These are phyloP conservation scores for Niebla homalea DNA, from an alignment of 495 filamentous ascomycete genomes.

Conservation along the genomic window DNA sequence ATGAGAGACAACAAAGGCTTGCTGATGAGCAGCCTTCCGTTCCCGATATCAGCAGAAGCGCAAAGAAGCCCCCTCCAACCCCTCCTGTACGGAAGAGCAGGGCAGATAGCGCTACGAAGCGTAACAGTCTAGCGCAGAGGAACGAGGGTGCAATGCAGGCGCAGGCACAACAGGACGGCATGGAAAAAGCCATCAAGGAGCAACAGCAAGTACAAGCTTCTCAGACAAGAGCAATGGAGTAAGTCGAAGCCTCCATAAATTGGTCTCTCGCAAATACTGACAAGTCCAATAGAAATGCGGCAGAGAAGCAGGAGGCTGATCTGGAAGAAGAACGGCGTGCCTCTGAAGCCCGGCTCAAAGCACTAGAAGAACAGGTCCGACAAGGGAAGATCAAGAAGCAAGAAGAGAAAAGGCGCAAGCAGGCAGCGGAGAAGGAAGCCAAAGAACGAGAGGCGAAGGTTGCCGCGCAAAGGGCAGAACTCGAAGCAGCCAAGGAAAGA, in stretches of 20 bases:
- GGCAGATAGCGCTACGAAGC: slow-evolving; percentile 46
- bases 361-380: slow-evolving; percentile 84
- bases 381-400: slow-evolving; percentile 94
- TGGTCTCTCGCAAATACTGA: background rate
- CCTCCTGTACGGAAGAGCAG: slow-evolving; percentile 62
- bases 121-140: slow-evolving; percentile 34
- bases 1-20: slow-evolving; percentile 73
- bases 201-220: slow-evolving; percentile 71
- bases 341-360: slow-evolving; percentile 67
- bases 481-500: slow-evolving; percentile 78
- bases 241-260: slow-evolving; percentile 31
- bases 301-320: slow-evolving; percentile 62
- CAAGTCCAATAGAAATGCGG: slow-evolving; percentile 49
- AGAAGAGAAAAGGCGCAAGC: slow-evolving; percentile 83
- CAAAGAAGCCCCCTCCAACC: slow-evolving; percentile 70
- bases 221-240: slow-evolving; percentile 71
- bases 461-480: slow-evolving; percentile 75
- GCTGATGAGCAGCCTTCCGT: slow-evolving; percentile 67
- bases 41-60: slow-evolving; percentile 40
- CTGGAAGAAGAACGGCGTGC: slow-evolving; percentile 67
- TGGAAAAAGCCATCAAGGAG: slow-evolving; percentile 46
- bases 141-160: slow-evolving; percentile 43
- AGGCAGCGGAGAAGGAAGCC: slow-evolving; percentile 72
- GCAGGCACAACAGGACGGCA: slow-evolving; percentile 35
- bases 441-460: slow-evolving; percentile 81